These are phyloP conservation scores for Bauhinia variegata DNA, from an alignment of 306 rosid species.

Conservation along the genomic window DNA sequence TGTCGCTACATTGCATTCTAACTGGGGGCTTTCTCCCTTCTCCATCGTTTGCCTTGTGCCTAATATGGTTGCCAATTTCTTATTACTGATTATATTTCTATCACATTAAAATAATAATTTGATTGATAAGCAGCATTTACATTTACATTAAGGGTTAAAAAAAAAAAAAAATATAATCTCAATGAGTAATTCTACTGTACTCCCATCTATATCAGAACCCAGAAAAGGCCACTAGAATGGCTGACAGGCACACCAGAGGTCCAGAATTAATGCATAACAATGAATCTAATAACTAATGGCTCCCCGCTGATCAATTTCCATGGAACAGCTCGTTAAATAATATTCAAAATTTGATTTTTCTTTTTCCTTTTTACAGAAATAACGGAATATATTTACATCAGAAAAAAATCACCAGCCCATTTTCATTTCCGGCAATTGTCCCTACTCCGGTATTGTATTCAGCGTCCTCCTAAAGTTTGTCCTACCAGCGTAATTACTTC, in stretches of 20 bases:
- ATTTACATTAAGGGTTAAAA: no score
- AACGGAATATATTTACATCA: conserved; percentile 40
- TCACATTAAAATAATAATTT: background rate
- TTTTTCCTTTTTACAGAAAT: background rate
- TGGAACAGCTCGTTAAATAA: conserved; percentile 20
- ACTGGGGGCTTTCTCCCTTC: no score
- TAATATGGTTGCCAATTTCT: background rate
- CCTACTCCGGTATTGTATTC: conserved; percentile 77
- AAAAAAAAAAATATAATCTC: no score
- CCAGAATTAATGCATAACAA: conserved; percentile 3
- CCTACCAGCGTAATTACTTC: conserved; percentile 34
- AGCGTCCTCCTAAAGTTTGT: conserved; percentile 52
- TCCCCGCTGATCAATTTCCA: conserved; percentile 10
- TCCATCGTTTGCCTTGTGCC: conserved; percentile 14
- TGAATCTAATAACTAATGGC: background rate
- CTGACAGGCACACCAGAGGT: background rate
- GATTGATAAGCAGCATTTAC: no score
- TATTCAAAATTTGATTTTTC: background rate
- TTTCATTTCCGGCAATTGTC: conserved; percentile 42
- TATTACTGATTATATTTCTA: background rate
- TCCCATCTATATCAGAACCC: no score
- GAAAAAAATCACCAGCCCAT: conserved; percentile 12
- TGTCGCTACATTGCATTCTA: conserved; percentile 15
- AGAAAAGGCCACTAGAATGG: background rate
- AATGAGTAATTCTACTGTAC: no score